These are phyloP conservation scores for Kalmanozyma brasiliensis DNA, from an alignment of 1,284 basidiomycete genomes.

Conservation along the genomic window DNA sequence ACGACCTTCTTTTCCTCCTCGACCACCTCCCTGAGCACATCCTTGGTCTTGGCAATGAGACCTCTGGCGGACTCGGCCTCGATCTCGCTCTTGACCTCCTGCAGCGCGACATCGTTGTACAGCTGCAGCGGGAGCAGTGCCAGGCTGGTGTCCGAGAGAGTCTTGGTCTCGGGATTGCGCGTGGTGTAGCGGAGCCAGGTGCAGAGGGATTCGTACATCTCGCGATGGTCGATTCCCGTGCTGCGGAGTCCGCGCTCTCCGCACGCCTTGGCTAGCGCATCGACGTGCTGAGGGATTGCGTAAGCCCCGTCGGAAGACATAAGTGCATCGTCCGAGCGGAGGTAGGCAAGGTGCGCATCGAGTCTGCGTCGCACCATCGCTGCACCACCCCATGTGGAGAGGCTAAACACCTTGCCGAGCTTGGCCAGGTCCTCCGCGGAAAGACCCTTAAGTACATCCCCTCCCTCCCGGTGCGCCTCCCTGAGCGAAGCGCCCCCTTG, in stretches of 20 bases:
- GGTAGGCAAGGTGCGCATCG: constrained; percentile 43
- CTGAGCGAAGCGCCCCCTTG: constrained; percentile 1
- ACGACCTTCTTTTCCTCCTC: constrained; percentile 53
- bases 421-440: constrained; percentile 22
- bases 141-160: constrained; percentile 14
- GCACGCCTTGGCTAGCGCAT: constrained; percentile 55
- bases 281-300: constrained; percentile 30
- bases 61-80: constrained; percentile 34
- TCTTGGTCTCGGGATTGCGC: constrained; percentile 14
- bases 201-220: constrained; percentile 38
- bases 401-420: constrained; percentile 49
- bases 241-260: constrained; percentile 53
- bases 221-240: constrained; percentile 22
- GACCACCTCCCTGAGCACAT: constrained; percentile 56
- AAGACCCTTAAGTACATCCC: constrained; percentile 20
- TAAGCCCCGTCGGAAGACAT: constrained; percentile 27
- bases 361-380: constrained; percentile 43
- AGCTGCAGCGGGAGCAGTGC: constrained; percentile 48
- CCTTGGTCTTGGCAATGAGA: constrained; percentile 52
- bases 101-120: constrained; percentile 30
- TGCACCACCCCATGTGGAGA: constrained; percentile 52
- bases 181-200: constrained; percentile 42
- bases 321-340: constrained; percentile 53
- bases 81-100: constrained; percentile 26
- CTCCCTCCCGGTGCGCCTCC: constrained; percentile 5